These are phyloP conservation scores for Rhododendron ferrugineum DNA, from an alignment of 148 eudicot species.

Conservation along the genomic window DNA sequence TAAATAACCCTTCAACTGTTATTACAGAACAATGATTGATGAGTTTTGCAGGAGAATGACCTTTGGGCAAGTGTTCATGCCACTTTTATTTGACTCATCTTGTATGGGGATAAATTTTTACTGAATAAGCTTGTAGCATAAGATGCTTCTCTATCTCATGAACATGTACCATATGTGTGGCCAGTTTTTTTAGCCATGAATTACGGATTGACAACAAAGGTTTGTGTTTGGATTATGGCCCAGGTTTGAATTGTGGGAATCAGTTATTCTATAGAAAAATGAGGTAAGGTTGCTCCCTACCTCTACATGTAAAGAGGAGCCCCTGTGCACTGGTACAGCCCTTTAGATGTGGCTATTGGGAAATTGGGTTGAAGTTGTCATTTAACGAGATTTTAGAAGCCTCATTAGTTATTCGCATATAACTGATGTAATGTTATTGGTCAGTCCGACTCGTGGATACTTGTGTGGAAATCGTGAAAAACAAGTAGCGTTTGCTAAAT, in stretches of 20 bases:
- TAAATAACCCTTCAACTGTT: not conserved
- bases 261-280: not conserved
- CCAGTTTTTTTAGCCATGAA: not conserved
- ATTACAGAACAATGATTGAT: not conserved
- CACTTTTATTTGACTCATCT: not conserved
- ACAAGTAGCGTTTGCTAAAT: not conserved
- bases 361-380: not conserved
- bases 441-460: not conserved
- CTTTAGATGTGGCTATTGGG: not conserved
- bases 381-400: not conserved
- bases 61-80: not conserved
- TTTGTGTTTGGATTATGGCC: not conserved
- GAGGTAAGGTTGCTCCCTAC: not conserved
- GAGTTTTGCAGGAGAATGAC: not conserved
- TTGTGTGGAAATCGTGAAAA: not conserved
- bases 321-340: not conserved
- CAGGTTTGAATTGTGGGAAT: not conserved
- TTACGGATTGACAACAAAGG: not conserved
- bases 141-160: not conserved
- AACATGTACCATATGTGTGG: not conserved
- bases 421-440: not conserved
- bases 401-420: not conserved
- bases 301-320: not conserved
- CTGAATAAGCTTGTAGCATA: not conserved
- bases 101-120: not conserved